Evolutionary conservation across 1,139 yeast genomes (phyloP).

Genomic region (Nakaseomyces delphensis): DNA sequence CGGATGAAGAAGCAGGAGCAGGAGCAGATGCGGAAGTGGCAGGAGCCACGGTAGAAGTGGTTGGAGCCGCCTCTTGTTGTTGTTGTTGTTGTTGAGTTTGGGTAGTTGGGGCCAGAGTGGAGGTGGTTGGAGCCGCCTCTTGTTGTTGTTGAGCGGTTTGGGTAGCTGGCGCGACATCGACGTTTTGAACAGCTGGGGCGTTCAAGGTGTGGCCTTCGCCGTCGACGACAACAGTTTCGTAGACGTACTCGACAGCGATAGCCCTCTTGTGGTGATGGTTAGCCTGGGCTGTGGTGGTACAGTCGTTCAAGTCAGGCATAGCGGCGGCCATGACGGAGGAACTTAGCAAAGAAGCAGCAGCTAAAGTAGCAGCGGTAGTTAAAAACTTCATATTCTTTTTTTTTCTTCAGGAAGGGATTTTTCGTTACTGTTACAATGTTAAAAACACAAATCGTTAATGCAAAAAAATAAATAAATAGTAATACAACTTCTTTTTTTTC

Average conservation of each 20-base stretch:
- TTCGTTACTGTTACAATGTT: background rate
- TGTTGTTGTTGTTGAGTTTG: background rate
- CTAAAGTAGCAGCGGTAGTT: slow-evolving; percentile 27
- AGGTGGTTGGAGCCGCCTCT: slow-evolving; percentile 15
- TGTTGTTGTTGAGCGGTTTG: slow-evolving; percentile 9
- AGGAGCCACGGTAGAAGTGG: slow-evolving; percentile 30
- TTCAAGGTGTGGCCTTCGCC: slow-evolving; percentile 44
- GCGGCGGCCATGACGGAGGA: slow-evolving; percentile 18
- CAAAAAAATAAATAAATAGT: background rate
- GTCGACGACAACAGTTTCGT: slow-evolving; percentile 68
- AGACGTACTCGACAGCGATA: slow-evolving; percentile 72
- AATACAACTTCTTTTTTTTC: background rate
- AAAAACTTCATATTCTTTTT: slow-evolving; percentile 37
- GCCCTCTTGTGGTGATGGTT: slow-evolving; percentile 66
- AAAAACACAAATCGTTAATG: background rate
- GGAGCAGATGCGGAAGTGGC: slow-evolving; percentile 16
- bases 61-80: slow-evolving; percentile 9
- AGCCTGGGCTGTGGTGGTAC: slow-evolving; percentile 13
- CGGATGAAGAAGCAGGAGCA: slow-evolving; percentile 31
- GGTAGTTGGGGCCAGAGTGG: slow-evolving; percentile 9
- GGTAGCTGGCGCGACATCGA: slow-evolving; percentile 10
- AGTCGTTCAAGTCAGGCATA: slow-evolving; percentile 25
- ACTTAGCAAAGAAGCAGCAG: slow-evolving; percentile 8
- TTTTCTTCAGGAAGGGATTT: background rate
- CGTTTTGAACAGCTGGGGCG: slow-evolving; percentile 13